Conservation (phyloP, 768 basidiomycete species). For the Cyclocybe aegerita region DNA sequence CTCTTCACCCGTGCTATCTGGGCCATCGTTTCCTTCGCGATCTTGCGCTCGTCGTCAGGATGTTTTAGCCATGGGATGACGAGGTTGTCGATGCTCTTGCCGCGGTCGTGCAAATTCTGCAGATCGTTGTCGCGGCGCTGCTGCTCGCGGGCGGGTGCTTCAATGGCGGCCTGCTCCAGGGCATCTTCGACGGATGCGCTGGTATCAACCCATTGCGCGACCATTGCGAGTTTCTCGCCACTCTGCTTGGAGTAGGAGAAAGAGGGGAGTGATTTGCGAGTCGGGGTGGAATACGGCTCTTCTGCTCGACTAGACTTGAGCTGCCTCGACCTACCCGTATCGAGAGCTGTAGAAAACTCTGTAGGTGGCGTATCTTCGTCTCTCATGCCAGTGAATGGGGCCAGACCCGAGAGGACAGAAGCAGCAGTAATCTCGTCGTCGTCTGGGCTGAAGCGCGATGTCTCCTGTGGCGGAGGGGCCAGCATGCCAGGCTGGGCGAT, state of each 20-base stretch:
- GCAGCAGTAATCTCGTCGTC: neutral
- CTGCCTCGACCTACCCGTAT: conserved; percentile 17
- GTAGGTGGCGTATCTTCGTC: conserved; percentile 14
- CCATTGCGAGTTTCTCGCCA: conserved; percentile 12
- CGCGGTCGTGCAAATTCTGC: conserved; percentile 21
- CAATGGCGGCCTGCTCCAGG: conserved; percentile 2
- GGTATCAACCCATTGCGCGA: conserved; percentile 18
- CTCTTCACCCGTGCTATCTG: conserved; percentile 33
- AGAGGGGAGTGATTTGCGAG: neutral
- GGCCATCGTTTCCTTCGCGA: conserved; percentile 2
- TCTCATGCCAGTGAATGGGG: neutral
- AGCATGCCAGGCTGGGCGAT: no score
- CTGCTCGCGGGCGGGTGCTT: neutral
- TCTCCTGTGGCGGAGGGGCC: no score
- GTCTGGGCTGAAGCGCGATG: no score
- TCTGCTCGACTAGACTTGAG: conserved; percentile 8
- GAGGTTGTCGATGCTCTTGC: conserved; percentile 19
- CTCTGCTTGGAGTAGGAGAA: conserved; percentile 1
- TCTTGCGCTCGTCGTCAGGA: conserved; percentile 1
- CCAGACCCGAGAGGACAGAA: neutral
- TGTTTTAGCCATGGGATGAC: conserved; percentile 15
- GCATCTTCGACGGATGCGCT: conserved; percentile 12
- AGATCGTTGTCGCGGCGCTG: conserved; percentile 11
- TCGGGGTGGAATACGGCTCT: neutral
- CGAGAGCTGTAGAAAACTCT: conserved; percentile 11